Conservation (phyloP, 2,329 filamentous ascomycete species). For the Fusarium proliferatum region DNA sequence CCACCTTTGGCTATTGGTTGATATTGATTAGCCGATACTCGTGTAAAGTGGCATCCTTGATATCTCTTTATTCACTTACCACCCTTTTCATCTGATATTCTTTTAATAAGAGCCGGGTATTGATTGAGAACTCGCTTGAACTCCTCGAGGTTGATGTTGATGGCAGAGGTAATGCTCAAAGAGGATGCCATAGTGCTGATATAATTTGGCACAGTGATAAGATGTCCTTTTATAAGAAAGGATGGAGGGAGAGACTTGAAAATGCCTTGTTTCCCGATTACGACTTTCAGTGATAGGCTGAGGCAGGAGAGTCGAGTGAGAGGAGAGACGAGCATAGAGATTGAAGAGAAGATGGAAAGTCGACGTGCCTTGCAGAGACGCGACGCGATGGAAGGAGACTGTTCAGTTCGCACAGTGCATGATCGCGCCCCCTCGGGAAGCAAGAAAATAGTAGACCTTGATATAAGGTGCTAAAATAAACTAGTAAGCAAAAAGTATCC, state of each 20-base stretch:
- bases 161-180: slow-evolving; percentile 15
- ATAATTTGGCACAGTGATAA: background rate
- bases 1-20: slow-evolving; percentile 57
- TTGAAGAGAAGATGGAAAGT: slow-evolving; percentile 9
- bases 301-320: background rate
- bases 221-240: background rate
- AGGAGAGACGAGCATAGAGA: background rate
- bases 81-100: slow-evolving; percentile 58
- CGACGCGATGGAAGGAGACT: slow-evolving; percentile 16
- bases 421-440: background rate
- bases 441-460: too few relatives aligned
- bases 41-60: background rate
- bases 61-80: slow-evolving; percentile 48
- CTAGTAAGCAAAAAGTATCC: too few relatives aligned
- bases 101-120: slow-evolving; percentile 56
- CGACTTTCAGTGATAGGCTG: background rate
- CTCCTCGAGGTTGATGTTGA: slow-evolving; percentile 45
- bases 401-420: slow-evolving; percentile 16
- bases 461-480: too few relatives aligned
- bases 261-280: background rate
- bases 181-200: slow-evolving; percentile 30
- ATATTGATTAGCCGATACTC: slow-evolving; percentile 5
- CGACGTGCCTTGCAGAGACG: slow-evolving; percentile 11
- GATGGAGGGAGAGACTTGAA: background rate
- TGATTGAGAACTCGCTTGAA: slow-evolving; percentile 52